Evolutionary conservation across 2,329 filamentous ascomycete species (phyloP).

Genomic region (Colletotrichum gigasporum): DNA sequence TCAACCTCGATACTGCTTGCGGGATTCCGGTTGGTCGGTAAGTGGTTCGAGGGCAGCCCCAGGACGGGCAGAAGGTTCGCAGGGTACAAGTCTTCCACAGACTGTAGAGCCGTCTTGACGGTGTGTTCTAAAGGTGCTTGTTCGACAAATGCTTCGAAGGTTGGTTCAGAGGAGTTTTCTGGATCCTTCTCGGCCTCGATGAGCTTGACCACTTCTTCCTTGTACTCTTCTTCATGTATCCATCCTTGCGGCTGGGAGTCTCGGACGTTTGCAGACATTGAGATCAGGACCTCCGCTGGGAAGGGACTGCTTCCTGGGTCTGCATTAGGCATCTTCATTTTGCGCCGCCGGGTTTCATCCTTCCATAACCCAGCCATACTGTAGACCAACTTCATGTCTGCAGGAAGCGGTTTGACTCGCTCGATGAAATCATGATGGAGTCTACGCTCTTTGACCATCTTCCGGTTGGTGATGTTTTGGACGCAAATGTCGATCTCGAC

Average conservation of each 20-base stretch:
- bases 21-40: constrained; percentile 41
- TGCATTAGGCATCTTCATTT: constrained; percentile 72
- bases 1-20: constrained; percentile 69
- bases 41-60: constrained; percentile 45
- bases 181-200: constrained; percentile 70
- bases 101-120: constrained; percentile 82
- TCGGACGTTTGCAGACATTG: constrained; percentile 87
- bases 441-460: constrained; percentile 76
- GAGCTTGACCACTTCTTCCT: constrained; percentile 70
- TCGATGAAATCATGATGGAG: constrained; percentile 92
- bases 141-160: constrained; percentile 74
- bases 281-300: constrained; percentile 80
- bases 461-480: constrained; percentile 86
- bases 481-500: constrained; percentile 91
- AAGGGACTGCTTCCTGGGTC: constrained; percentile 79
- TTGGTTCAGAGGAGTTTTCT: constrained; percentile 51
- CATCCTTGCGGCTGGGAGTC: constrained; percentile 80
- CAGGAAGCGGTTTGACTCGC: constrained; percentile 67
- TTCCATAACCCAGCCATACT: constrained; percentile 96
- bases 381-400: constrained; percentile 83
- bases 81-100: constrained; percentile 87
- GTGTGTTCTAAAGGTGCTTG: constrained; percentile 60
- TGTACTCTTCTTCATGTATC: constrained; percentile 91
- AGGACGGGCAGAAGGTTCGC: constrained; percentile 65
- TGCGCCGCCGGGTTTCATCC: constrained; percentile 85